A percentile compares a stretch with the other conserved stretches of the same genome.
These are phyloP conservation scores for Crocinoboletus sp. DNA, from an alignment of 1,284 basidiomycete genomes.

Conservation along the genomic window DNA sequence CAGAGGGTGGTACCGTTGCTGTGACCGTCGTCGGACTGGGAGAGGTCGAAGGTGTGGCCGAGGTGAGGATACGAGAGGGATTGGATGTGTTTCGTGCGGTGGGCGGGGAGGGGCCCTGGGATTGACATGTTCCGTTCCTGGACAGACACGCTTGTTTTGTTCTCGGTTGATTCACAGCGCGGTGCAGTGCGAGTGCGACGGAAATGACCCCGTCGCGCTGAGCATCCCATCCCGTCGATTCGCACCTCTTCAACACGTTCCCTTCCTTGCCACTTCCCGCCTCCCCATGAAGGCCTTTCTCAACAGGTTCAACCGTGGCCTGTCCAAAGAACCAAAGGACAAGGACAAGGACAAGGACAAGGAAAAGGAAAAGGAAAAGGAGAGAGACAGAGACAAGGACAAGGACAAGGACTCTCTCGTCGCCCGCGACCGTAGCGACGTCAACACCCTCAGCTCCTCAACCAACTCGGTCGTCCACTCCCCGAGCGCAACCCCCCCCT, in stretches of 20 bases:
- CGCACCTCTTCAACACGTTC: slow-evolving; percentile 11
- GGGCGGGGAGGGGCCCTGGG: slow-evolving; percentile 41
- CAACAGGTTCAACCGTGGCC: slow-evolving; percentile 65
- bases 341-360: slow-evolving; percentile 40
- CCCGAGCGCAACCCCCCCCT: slow-evolving; percentile 23
- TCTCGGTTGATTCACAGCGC: too few species aligned
- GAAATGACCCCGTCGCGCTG: slow-evolving; percentile 23
- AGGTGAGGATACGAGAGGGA: slow-evolving; percentile 46
- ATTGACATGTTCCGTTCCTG: not conserved
- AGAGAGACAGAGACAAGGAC: slow-evolving; percentile 29
- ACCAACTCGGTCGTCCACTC: slow-evolving; percentile 24
- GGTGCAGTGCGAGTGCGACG: slow-evolving; percentile 1
- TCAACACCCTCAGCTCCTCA: slow-evolving; percentile 31
- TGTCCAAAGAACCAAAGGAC: slow-evolving; percentile 58
- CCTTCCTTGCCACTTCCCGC: not conserved
- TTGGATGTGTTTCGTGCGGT: slow-evolving; percentile 64
- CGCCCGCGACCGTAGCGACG: slow-evolving; percentile 31
- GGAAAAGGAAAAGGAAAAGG: slow-evolving; percentile 34
- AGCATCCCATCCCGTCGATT: slow-evolving; percentile 8
- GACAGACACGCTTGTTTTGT: not conserved
- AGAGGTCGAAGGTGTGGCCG: slow-evolving; percentile 40
- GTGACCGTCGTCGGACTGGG: slow-evolving; percentile 54
- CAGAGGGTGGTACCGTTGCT: slow-evolving; percentile 87
- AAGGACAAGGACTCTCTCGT: slow-evolving; percentile 30
- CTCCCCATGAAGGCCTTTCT: slow-evolving; percentile 72